Evolutionary conservation across 352 stramenopile species (phyloP).

Genomic region (Phytophthora sojae): DNA sequence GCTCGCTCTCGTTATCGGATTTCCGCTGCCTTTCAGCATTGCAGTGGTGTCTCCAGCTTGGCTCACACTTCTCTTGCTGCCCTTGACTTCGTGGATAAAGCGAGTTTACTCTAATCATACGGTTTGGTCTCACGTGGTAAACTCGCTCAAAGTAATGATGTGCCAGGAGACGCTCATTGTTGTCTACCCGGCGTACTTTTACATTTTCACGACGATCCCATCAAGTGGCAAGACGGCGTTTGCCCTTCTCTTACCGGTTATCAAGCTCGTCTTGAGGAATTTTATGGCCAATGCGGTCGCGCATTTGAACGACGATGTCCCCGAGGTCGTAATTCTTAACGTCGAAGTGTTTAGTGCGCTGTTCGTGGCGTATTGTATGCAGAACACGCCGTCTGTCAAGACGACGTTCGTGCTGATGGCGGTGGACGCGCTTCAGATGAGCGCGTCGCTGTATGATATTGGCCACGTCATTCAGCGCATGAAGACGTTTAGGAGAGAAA

Average conservation of each 20-base stretch:
- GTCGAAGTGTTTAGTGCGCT: not conserved
- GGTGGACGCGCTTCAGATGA: slow-evolving; percentile 9
- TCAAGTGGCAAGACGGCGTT: not conserved
- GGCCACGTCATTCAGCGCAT: not conserved
- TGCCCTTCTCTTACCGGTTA: not conserved
- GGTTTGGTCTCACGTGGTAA: not conserved
- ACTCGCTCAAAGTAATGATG: slow-evolving; percentile 1
- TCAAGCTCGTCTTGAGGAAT: not conserved
- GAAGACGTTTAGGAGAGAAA: not conserved
- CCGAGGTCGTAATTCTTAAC: not conserved
- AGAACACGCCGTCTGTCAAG: slow-evolving; percentile 19
- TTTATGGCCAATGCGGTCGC: not conserved
- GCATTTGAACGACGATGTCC: not conserved
- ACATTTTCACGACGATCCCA: not conserved
- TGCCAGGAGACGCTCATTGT: not conserved
- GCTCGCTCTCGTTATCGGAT: not conserved
- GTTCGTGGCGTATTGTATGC: not conserved
- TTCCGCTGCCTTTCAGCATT: not conserved
- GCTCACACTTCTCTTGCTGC: not conserved
- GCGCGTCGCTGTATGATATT: slow-evolving; percentile 13
- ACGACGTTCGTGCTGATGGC: slow-evolving; percentile 15
- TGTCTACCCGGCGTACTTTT: not conserved
- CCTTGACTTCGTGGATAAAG: not conserved
- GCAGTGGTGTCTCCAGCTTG: not conserved
- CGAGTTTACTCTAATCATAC: not conserved